These are phyloP conservation scores for Arachis stenosperma DNA, from an alignment of 306 rosid genomes.

Conservation along the genomic window DNA sequence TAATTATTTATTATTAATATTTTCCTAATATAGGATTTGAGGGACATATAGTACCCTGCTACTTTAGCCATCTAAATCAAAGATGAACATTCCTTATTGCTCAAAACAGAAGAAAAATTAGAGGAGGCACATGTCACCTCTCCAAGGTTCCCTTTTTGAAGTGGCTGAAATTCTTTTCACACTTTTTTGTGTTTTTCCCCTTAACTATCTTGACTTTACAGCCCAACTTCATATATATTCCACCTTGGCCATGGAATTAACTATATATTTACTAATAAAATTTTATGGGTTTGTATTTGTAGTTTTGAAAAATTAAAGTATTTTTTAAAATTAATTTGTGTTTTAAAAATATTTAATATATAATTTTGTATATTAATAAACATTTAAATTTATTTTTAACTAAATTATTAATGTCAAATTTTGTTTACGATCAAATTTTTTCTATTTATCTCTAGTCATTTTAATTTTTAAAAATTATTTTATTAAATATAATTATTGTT, in stretches of 20 bases:
- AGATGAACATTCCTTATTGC: slow-evolving; percentile 17
- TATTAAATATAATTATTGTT: no score
- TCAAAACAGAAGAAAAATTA: slow-evolving; percentile 7
- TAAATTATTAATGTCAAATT: no score
- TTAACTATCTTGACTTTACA: slow-evolving; percentile 51
- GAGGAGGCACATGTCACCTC: slow-evolving; percentile 22
- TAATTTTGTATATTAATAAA: no score
- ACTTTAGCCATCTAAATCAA: slow-evolving; percentile 1
- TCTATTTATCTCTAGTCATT: no score
- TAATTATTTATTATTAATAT: slow-evolving; percentile 9
- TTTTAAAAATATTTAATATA: no score
- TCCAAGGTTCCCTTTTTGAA: slow-evolving; percentile 21
- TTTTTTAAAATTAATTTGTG: no score
- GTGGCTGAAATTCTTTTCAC: slow-evolving; percentile 42
- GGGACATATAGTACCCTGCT: slow-evolving; percentile 38
- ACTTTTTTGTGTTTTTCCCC: background rate
- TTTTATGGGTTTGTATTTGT: no score
- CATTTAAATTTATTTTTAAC: slow-evolving; percentile 26
- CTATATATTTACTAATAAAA: no score
- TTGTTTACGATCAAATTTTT: slow-evolving; percentile 22
- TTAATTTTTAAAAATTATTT: no score
- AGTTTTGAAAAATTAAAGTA: no score
- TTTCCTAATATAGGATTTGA: slow-evolving; percentile 51
- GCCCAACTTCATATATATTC: slow-evolving; percentile 47
- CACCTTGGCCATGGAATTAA: slow-evolving; percentile 15